phyloP scores from a whole-genome alignment of 257 asterid species.

The Capsicum chinense region DNA sequence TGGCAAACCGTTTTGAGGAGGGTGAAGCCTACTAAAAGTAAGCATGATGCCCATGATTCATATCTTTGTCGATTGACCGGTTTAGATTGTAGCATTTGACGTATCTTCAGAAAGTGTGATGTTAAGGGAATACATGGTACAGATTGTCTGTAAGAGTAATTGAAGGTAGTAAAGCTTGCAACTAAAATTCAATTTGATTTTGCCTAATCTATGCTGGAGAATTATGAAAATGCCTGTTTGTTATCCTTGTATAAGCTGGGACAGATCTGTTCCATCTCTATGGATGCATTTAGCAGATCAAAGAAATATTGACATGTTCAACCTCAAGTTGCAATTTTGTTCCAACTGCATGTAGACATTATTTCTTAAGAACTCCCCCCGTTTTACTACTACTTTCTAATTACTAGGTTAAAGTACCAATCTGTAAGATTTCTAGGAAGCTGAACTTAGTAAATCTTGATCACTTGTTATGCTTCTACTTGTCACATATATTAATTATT shows the following conservation, averaged over 20 bases:
- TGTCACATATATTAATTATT: not conserved
- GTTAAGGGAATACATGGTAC: not conserved
- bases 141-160: slow-evolving; percentile 25
- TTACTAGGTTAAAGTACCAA: not conserved
- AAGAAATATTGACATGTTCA: not conserved
- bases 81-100: slow-evolving; percentile 3
- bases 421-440: slow-evolving; percentile 1
- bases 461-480: not conserved
- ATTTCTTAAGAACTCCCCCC: not conserved
- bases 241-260: not conserved
- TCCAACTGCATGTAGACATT: not conserved
- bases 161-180: slow-evolving; percentile 34
- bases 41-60: slow-evolving; percentile 16
- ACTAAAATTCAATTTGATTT: slow-evolving; percentile 4
- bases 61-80: not conserved
- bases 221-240: not conserved
- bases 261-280: not conserved
- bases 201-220: slow-evolving; percentile 12
- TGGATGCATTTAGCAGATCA: not conserved
- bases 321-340: not conserved
- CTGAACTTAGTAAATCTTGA: not conserved
- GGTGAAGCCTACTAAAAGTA: not conserved
- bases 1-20: slow-evolving; percentile 3
- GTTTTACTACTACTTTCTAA: not conserved
- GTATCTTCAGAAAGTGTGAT: not conserved